phyloP scores from a whole-genome alignment of 371 early-diverging fungal species.

The Entomophthora muscae region DNA sequence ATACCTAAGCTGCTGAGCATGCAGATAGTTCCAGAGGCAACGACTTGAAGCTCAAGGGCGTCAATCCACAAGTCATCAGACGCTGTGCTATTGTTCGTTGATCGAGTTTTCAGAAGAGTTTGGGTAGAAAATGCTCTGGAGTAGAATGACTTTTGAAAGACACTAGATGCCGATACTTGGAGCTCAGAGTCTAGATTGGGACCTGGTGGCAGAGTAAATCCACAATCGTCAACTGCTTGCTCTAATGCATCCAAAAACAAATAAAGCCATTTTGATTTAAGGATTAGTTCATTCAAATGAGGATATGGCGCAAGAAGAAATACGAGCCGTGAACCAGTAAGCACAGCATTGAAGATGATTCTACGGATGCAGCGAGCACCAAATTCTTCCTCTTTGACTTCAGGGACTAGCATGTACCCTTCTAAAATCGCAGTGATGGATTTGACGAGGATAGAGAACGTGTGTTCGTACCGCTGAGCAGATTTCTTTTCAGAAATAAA shows the following conservation, averaged over 20 bases:
- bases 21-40: background rate
- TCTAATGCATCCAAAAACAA: conserved; percentile 1
- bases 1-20: background rate
- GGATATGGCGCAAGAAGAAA: background rate
- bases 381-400: background rate
- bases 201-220: background rate
- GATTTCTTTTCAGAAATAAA: background rate
- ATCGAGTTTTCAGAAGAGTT: background rate
- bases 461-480: background rate
- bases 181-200: background rate
- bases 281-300: background rate
- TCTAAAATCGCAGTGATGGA: background rate
- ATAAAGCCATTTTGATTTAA: conserved; percentile 1
- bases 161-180: background rate
- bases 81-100: background rate
- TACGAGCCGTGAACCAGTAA: background rate
- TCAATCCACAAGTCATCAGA: background rate
- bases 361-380: background rate
- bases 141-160: background rate
- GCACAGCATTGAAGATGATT: background rate
- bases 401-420: background rate
- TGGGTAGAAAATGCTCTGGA: background rate
- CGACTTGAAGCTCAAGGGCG: background rate
- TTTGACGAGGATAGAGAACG: background rate
- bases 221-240: conserved; percentile 4